Percentiles rank a stretch among this genome's conserved stretches.
phyloP scores from a whole-genome alignment of 2,329 filamentous ascomycete genomes.

The Pseudogymnoascus sp. region DNA sequence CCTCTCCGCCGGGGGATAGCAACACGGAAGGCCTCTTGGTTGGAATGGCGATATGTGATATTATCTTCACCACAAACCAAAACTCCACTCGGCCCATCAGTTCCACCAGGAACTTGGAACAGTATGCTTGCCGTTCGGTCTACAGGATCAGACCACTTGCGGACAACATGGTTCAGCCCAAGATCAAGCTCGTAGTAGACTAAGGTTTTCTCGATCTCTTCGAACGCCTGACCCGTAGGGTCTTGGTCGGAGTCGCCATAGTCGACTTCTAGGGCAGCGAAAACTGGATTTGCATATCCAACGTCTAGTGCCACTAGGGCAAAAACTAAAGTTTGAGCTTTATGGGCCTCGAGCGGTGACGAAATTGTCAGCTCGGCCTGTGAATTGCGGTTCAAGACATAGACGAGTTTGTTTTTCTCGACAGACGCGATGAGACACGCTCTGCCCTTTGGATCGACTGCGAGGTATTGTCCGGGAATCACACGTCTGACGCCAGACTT shows the following conservation, averaged over 20 bases:
- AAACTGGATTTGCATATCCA: slow-evolving; percentile 94
- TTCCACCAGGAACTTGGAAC: slow-evolving; percentile 91
- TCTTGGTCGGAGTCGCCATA: slow-evolving; percentile 90
- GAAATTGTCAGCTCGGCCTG: slow-evolving; percentile 95
- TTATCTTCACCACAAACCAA: slow-evolving; percentile 91
- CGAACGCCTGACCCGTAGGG: slow-evolving; percentile 72
- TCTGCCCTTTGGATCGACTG: slow-evolving; percentile 89
- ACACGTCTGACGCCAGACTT: slow-evolving; percentile 94
- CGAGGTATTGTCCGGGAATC: slow-evolving; percentile 91
- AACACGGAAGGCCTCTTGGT: slow-evolving; percentile 82
- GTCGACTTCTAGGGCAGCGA: slow-evolving; percentile 89
- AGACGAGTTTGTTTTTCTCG: slow-evolving; percentile 99
- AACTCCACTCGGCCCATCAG: slow-evolving; percentile 89
- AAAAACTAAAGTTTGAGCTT: slow-evolving; percentile 83
- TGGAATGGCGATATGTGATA: slow-evolving; percentile 95
- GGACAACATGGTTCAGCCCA: slow-evolving; percentile 92
- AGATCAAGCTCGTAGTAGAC: slow-evolving; percentile 98
- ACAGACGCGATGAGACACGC: slow-evolving; percentile 89
- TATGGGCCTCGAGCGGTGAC: slow-evolving; percentile 92
- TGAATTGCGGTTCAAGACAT: slow-evolving; percentile 91
- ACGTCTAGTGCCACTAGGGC: slow-evolving; percentile 85
- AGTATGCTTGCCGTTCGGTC: slow-evolving; percentile 83
- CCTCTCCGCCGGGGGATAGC: slow-evolving; percentile 83
- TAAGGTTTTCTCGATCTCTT: slow-evolving; percentile 79
- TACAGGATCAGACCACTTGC: slow-evolving; percentile 92